Evolutionary conservation across 148 eudicot species (phyloP), one percentile per base, ranked within the genome.

Genomic region (Linanthus parryae): DNA sequence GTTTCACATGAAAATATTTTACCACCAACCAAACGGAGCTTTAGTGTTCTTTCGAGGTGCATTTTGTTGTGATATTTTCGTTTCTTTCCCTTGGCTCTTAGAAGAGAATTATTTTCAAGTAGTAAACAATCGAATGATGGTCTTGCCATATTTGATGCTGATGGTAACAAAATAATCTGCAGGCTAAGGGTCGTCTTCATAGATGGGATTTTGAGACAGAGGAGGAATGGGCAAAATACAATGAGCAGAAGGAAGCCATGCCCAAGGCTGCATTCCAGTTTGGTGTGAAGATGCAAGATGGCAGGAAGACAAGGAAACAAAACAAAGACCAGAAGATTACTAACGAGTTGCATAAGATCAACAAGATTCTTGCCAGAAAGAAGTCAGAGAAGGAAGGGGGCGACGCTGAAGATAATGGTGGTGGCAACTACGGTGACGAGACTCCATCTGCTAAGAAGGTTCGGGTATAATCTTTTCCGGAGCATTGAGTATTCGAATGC

Each of bases 221-320:
- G 40, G 95, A 82, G 54, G 97, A 90, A 49, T 90, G 97, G 97
- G 97, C 97, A 11, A 76, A 65, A 49, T 88, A 88, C 80, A 84
- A 88, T 20, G 96, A 88, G 61, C 86, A 84, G 59, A 88, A 88
- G 67, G 97, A 90, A 67, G 97, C 97, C 63, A 89, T 89, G 97
- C 97, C 97, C 0, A 89, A 89, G 72, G 94, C 89, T 39, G 96
- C 96, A 52, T 88, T 88, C 81, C 96, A 88, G 74, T 88, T 88
- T 57, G 96, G 97, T 1, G 97, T 89, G 66, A 89, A 89, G 73
- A 89, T 89, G 97, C 97, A 89, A 72, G 95, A 89, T 59, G 95
- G 97, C 20, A 67, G 94, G n/a, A 88, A 84, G 71, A 88, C 94
- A 12, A 65, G 85, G 23, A 88, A 88, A 65, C 87, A 81, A 40